Evolutionary conservation across 2,329 filamentous ascomycete species (phyloP).

Genomic region (Nemania sp.): DNA sequence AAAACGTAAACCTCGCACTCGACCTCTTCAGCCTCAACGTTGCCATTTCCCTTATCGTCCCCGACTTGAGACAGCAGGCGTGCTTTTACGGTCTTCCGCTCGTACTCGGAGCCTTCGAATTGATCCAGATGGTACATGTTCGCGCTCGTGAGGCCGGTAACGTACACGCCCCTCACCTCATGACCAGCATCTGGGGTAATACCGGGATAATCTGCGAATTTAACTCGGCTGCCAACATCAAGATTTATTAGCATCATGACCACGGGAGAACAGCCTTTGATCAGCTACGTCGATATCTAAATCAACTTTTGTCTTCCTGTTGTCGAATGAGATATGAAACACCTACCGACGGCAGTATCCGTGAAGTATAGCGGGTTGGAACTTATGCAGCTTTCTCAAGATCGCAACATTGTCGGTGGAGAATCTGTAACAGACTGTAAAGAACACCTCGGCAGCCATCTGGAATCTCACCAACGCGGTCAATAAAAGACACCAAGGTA

Average conservation of each 20-base stretch:
- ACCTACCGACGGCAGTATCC: slow-evolving; percentile 64
- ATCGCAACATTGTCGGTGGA: slow-evolving; percentile 50
- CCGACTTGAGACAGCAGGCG: slow-evolving; percentile 45
- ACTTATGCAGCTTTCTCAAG: slow-evolving; percentile 57
- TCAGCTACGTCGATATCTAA: background rate
- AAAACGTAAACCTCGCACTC: slow-evolving; percentile 69
- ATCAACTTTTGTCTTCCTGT: background rate
- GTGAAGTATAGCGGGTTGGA: slow-evolving; percentile 76
- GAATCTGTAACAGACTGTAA: slow-evolving; percentile 75
- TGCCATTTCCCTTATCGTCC: slow-evolving; percentile 45
- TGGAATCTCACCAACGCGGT: slow-evolving; percentile 34
- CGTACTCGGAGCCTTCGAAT: slow-evolving; percentile 75
- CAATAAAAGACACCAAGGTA: slow-evolving; percentile 12
- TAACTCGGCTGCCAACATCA: slow-evolving; percentile 56
- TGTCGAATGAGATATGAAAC: background rate
- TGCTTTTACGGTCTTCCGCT: slow-evolving; percentile 38
- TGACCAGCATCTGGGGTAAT: slow-evolving; percentile 62
- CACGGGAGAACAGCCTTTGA: background rate
- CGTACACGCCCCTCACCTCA: slow-evolving; percentile 73
- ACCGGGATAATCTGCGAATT: slow-evolving; percentile 76
- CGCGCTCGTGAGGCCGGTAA: slow-evolving; percentile 74
- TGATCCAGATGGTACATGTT: slow-evolving; percentile 76
- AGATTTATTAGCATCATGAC: background rate
- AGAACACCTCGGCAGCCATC: slow-evolving; percentile 88
- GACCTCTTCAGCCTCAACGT: slow-evolving; percentile 50